These are phyloP conservation scores for Trametes sanguinea DNA, from an alignment of 768 basidiomycete genomes.

Conservation along the genomic window DNA sequence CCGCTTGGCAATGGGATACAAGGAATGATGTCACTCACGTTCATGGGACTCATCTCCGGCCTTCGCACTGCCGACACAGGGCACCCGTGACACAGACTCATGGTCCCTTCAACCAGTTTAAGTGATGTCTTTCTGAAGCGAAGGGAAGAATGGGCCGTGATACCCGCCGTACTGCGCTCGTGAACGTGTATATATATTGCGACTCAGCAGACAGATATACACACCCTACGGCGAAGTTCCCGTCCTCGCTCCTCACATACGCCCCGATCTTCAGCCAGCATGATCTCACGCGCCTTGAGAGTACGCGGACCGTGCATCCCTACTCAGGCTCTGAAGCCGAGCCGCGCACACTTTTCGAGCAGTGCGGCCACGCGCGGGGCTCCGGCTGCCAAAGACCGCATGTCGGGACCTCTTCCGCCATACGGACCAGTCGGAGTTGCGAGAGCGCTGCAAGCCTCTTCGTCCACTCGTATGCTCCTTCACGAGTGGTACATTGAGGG, in stretches of 20 bases:
- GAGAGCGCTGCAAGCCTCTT: slow-evolving; percentile 49
- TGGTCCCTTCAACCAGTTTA: too few species aligned
- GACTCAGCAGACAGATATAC: too few species aligned
- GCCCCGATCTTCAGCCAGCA: neutral
- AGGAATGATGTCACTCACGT: neutral
- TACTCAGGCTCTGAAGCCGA: neutral
- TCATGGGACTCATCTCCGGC: neutral
- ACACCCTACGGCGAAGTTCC: too few species aligned
- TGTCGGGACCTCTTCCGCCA: slow-evolving; percentile 44
- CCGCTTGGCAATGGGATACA: too few species aligned
- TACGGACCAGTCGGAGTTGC: slow-evolving; percentile 65
- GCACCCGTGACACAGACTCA: neutral
- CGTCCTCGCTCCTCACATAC: too few species aligned
- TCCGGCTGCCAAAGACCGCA: neutral
- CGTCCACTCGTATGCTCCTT: slow-evolving; percentile 46
- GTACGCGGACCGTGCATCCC: neutral
- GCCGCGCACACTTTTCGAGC: slow-evolving; percentile 9
- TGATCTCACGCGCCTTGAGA: neutral
- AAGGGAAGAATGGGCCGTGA: too few species aligned
- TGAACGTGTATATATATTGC: too few species aligned
- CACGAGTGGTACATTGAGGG: slow-evolving; percentile 28
- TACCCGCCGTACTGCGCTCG: too few species aligned
- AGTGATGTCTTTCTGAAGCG: too few species aligned
- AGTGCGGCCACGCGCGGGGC: neutral
- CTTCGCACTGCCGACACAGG: neutral